Conservation (phyloP, 176 grass and related monocot genomes). For the Paspalum vaginatum region DNA sequence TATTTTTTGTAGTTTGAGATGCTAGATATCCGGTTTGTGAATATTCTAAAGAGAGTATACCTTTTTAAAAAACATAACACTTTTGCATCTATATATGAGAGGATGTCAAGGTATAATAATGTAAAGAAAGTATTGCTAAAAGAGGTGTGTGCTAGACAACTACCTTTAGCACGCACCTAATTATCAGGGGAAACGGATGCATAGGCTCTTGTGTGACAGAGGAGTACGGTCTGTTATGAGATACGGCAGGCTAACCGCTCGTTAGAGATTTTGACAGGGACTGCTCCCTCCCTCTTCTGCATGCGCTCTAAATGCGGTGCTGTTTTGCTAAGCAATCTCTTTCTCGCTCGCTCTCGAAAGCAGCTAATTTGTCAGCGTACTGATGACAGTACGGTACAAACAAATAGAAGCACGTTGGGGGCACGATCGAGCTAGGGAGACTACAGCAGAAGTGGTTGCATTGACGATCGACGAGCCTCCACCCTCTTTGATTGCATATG, state of each 20-base stretch:
- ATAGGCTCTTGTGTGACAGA: neutral
- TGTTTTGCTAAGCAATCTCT: constrained; percentile 2
- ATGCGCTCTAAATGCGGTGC: neutral
- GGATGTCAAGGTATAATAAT: too few species aligned
- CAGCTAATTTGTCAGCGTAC: neutral
- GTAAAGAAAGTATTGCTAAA: too few species aligned
- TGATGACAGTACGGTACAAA: neutral
- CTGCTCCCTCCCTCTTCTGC: neutral
- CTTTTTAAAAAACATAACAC: too few species aligned
- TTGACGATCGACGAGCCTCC: neutral
- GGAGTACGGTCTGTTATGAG: neutral
- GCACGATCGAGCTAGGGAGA: constrained; percentile 8
- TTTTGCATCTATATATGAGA: too few species aligned
- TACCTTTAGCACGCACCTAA: too few species aligned
- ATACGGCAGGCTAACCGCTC: neutral
- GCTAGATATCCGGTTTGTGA: too few species aligned
- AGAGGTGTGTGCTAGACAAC: too few species aligned
- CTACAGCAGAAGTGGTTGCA: neutral
- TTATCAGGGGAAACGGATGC: too few species aligned
- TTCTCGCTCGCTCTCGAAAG: neutral
- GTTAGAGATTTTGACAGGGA: neutral
- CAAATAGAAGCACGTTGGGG: constrained; percentile 5
- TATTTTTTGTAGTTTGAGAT: too few species aligned
- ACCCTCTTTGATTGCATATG: neutral
- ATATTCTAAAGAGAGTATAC: too few species aligned